Base-by-base conservation (phyloP, 1,139 yeast species). In the Kodamaea fungicola region DNA sequence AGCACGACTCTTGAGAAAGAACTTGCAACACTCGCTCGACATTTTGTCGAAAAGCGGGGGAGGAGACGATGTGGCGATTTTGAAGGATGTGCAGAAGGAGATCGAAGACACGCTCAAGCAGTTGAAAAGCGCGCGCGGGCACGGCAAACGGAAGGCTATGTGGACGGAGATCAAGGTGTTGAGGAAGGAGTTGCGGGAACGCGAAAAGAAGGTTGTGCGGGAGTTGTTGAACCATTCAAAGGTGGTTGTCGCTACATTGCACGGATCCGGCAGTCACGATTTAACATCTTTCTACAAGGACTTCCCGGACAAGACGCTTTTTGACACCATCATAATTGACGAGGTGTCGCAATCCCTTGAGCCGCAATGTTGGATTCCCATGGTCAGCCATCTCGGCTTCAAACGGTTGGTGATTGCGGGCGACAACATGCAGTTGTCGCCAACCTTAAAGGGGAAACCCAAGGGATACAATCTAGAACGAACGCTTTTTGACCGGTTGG, bases 331-430 rank as follows among this genome's bases (percentile, higher is more conserved):
- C 19, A 85, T 92, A 13, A 89, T 92, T 32, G 98, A 92, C 59
- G 98, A 92, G 59, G 97, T 92, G 0, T 88, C 97, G 0, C 98
- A 92, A 57, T 75, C 97, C 3, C 61, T 90, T 40, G 97, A 92
- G 53, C 96, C 97, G 1, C 96, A 92, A 51, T 89, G 97, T 54
- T 90, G 97, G 97, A 88, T 92, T 23, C 97, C 98, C 0, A 46
- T 92, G n/a, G 67, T 87, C 10, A 74, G 74, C 34, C 87, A 83
- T 49, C 65, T 76, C 28, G 70, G 77, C 4, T 75, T 81, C 28
- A 72, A 73, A 29, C 71, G 80, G 42, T 58, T 90, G 23, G 77
- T 90, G 1, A 74, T 84, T 22, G 94, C 95, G 0, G 95, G 95
- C 36, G 97, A 90, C 55, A 85, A 88, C 54, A 78, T 81, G 65